A percentile compares a stretch with the other conserved stretches of the same genome.
Conservation (phyloP, 345 rosid genomes). For the Laguncularia racemosa region DNA sequence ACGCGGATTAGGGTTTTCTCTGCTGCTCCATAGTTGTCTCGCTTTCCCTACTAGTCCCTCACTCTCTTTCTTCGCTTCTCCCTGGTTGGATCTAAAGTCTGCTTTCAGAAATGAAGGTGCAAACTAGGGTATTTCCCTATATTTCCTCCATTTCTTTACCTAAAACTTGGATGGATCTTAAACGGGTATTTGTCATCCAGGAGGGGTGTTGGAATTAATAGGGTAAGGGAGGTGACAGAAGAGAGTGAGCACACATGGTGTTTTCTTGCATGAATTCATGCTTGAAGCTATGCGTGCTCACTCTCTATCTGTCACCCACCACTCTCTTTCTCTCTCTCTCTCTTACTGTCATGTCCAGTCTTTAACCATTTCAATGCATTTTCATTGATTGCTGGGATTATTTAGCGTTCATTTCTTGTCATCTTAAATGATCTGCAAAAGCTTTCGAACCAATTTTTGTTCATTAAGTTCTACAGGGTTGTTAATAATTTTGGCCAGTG, state of each 20-base stretch:
- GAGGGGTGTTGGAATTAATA: background rate
- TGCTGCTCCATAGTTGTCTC: too few relatives aligned
- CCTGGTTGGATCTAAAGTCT: too few relatives aligned
- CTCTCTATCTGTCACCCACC: slow-evolving; percentile 27
- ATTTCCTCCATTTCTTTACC: too few relatives aligned
- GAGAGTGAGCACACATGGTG: slow-evolving; percentile 37
- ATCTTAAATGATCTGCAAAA: background rate
- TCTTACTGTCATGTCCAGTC: slow-evolving; percentile 2
- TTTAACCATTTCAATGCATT: background rate
- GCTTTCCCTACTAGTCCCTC: too few relatives aligned
- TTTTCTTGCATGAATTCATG: slow-evolving; percentile 18
- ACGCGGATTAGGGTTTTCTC: slow-evolving; percentile 4
- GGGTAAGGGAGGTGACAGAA: slow-evolving; percentile 27
- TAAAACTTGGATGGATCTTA: too few relatives aligned
- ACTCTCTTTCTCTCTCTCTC: slow-evolving; percentile 9
- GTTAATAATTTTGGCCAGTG: too few relatives aligned
- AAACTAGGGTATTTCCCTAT: background rate
- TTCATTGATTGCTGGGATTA: background rate
- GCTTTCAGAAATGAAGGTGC: too few relatives aligned
- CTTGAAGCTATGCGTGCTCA: slow-evolving; percentile 29
- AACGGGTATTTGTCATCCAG: too few relatives aligned
- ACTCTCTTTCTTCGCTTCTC: too few relatives aligned
- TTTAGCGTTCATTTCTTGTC: too few relatives aligned
- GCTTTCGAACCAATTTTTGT: background rate
- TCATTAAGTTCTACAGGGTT: too few relatives aligned